Evolutionary conservation across 352 stramenopile species (phyloP).

Genomic region (Pythium dissotocum): DNA sequence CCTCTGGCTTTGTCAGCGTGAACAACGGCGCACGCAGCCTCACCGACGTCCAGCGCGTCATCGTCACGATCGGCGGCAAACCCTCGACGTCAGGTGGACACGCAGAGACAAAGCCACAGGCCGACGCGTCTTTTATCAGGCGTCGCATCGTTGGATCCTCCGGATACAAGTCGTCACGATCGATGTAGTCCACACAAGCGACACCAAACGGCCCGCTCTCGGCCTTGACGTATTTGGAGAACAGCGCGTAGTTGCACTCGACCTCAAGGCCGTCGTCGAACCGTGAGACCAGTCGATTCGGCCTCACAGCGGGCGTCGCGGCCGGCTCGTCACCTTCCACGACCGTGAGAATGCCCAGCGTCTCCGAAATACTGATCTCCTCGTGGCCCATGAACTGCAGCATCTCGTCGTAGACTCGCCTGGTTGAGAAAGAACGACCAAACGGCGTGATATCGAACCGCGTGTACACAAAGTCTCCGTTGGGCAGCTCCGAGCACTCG

Average conservation of each 20-base stretch:
- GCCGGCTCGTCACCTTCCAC: slow-evolving; percentile 21
- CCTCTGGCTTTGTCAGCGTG: slow-evolving; percentile 14
- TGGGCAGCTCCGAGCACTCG: slow-evolving; percentile 12
- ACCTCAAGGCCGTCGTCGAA: slow-evolving; percentile 21
- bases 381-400: slow-evolving; percentile 20
- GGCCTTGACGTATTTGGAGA: slow-evolving; percentile 15
- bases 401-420: slow-evolving; percentile 22
- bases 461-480: slow-evolving; percentile 26
- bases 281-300: slow-evolving; percentile 17
- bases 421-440: not conserved
- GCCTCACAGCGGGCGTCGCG: slow-evolving; percentile 7
- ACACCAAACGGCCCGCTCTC: slow-evolving; percentile 11
- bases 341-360: slow-evolving; percentile 26
- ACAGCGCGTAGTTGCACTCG: slow-evolving; percentile 22
- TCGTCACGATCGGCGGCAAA: slow-evolving; percentile 13
- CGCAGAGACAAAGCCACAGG: slow-evolving; percentile 11
- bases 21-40: slow-evolving; percentile 15
- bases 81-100: slow-evolving; percentile 8
- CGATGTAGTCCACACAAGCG: slow-evolving; percentile 31
- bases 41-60: slow-evolving; percentile 18
- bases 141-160: slow-evolving; percentile 26
- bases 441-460: slow-evolving; percentile 28
- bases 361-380: slow-evolving; percentile 29
- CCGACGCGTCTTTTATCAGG: slow-evolving; percentile 17
- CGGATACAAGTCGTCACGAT: slow-evolving; percentile 46